Base-by-base conservation (phyloP, 805 yeast species). In the Yamadazyma nakazawae region DNA sequence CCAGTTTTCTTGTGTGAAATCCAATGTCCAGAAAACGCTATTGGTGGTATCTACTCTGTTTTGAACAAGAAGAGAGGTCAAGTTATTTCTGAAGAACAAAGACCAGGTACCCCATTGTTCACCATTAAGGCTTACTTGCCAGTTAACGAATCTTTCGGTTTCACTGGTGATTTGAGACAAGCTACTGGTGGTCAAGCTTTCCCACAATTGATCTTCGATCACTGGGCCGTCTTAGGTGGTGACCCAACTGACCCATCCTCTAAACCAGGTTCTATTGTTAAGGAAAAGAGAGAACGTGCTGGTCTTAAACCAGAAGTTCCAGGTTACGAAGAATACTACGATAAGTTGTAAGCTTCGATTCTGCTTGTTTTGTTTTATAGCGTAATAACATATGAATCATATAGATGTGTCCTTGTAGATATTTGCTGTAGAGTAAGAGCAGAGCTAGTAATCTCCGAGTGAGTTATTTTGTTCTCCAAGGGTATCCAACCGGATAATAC, bases 151-250 rank as follows among this genome's bases (percentile, higher is more conserved):
- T 92, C 99, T 51, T 92, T 94, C 86, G 99, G 99, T 87, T 92
- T 92, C 96, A 86, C 96, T 67, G 94, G 95, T 82, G 96, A 91
- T 70, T 86, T 92, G 72, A 89, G 99, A 84, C 97, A 92, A 81
- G 97, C 98, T 72, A 92, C 99, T 70, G 97, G 97, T 88, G 99
- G 99, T 78, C 99, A 92, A 84, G 99, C 99, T 76, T 92, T 92
- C 99, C 99, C 99, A 80, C 98, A 92, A 82, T 83, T 94, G 96
- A 95, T 94, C 76, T 94, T 92, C 79, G 98, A 94, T 78, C 99
- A 92, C 78, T 92, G 98, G 98, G 80, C 89, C 60, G 76, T 88
- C 66, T 79, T 94, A 81, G 68, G 71, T 62, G 96, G 97, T 76
- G 94, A 90, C 77, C 96, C 96, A 72, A 78, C 86, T 61, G 98